Percentiles rank a stretch among this genome's conserved stretches.
Conservation (phyloP, 306 rosid species). For the Rubus idaeus region DNA sequence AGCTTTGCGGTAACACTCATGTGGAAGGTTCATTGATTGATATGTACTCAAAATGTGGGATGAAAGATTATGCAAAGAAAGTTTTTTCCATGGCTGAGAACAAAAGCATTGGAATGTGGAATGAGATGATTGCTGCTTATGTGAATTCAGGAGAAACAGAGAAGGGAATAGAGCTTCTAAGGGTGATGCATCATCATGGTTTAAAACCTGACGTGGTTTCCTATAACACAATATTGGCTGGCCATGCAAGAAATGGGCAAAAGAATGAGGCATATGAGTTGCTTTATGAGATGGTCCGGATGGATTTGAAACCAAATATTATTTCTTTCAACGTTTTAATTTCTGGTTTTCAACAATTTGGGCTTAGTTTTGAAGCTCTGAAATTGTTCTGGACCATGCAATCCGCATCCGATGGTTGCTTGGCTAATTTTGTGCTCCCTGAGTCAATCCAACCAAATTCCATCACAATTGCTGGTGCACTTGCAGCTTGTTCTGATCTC, state of each 20-base stretch:
- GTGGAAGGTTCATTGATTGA: constrained; percentile 46
- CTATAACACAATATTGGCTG: constrained; percentile 41
- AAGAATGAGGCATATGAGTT: constrained; percentile 39
- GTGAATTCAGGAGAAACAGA: constrained; percentile 27
- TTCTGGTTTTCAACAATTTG: constrained; percentile 53
- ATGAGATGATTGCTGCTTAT: constrained; percentile 42
- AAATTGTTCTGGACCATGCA: constrained; percentile 36
- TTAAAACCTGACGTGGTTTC: constrained; percentile 45
- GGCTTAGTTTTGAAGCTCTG: constrained; percentile 47
- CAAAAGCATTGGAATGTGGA: constrained; percentile 42
- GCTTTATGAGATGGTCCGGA: constrained; percentile 39
- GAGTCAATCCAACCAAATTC: constrained; percentile 30
- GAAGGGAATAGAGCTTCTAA: constrained; percentile 37
- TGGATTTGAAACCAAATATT: constrained; percentile 32
- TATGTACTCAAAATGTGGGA: constrained; percentile 45
- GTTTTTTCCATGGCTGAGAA: constrained; percentile 27
- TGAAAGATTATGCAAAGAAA: constrained; percentile 26
- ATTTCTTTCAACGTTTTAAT: constrained; percentile 40
- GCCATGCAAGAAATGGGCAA: constrained; percentile 42
- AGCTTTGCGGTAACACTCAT: constrained; percentile 33
- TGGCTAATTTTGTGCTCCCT: constrained; percentile 5
- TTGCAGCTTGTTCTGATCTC: constrained; percentile 49
- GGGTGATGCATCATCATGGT: constrained; percentile 34
- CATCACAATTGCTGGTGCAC: constrained; percentile 35
- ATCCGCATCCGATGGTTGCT: constrained; percentile 29